phyloP scores from a whole-genome alignment of 1,284 basidiomycete genomes.

The Ceratorhiza oryzae-sativae region DNA sequence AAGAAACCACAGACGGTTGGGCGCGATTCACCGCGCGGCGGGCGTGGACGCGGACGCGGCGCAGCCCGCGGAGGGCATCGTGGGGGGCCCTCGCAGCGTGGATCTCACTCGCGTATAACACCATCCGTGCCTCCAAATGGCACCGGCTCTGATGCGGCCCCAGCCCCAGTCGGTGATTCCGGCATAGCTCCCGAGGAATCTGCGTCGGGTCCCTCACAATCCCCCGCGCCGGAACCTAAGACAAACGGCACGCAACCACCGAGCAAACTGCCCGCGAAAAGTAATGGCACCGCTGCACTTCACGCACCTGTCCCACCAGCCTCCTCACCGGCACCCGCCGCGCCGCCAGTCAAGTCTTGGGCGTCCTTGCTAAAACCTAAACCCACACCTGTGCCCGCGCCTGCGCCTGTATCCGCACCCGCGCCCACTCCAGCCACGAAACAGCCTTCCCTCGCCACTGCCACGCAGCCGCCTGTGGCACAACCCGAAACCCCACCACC shows the following conservation, averaged over 20 bases:
- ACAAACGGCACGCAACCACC: conserved; percentile 63
- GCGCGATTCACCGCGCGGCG: conserved; percentile 42
- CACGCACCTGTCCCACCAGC: conserved; percentile 17
- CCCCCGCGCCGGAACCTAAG: conserved; percentile 71
- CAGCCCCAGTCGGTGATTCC: conserved; percentile 40
- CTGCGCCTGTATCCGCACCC: conserved; percentile 44
- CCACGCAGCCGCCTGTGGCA: conserved; percentile 44
- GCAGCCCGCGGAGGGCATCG: conserved; percentile 66
- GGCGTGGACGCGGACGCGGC: conserved; percentile 66
- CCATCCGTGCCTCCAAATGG: not conserved
- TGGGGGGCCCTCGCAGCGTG: conserved; percentile 40
- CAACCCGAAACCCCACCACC: conserved; percentile 22
- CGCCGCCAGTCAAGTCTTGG: conserved; percentile 5
- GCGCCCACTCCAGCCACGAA: conserved; percentile 36
- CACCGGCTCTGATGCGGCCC: conserved; percentile 59
- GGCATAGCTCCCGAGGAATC: not conserved
- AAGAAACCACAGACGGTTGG: conserved; percentile 60
- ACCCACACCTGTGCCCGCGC: conserved; percentile 47
- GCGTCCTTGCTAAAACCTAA: conserved; percentile 19
- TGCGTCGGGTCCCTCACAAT: conserved; percentile 51
- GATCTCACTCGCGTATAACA: not conserved
- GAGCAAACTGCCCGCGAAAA: conserved; percentile 58
- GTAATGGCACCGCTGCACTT: conserved; percentile 55
- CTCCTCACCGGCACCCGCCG: not conserved
- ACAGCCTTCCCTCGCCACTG: conserved; percentile 37